Evolutionary conservation across 1,284 basidiomycete species (phyloP), one percentile per base, ranked within the genome.

Genomic region (Inonotus hispidus): DNA sequence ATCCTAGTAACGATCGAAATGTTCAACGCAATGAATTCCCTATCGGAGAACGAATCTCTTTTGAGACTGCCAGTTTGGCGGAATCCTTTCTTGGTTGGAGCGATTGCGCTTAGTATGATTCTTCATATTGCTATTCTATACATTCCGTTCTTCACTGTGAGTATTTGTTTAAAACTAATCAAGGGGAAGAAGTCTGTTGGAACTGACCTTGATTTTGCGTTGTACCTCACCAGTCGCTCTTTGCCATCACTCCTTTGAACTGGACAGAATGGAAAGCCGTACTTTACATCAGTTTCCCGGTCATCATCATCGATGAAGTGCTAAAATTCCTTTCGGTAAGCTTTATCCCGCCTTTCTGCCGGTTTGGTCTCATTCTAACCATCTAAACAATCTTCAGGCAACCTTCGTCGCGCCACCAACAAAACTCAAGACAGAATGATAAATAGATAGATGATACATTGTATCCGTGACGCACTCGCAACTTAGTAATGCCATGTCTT

Each of bases 1-100:
- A 96, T 97, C 68, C 81, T 97, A 58, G 95, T 97, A 56, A 90
- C 87, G 11, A 83, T 99, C 59, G 97, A 99, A 77, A 99, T 99
- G 97, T 95, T 98, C 79, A 99, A 99, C 77, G 96, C 96, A 21
- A 94, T 97, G 86, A 98, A 98, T 75, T 98, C 95, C 58, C 80
- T 99, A 39, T 95, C 92, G n/a, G 97, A 99, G 77, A 97, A 97
- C 72, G 96, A 98, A 77, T 93, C 90, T 65, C 75, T 99, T 65
- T 75, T 99, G 54, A 83, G 83, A 21, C 79, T 98, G 50, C 95
- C 96, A 1, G 75, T 97, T 16, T 97, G 95, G 94, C 89, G 88
- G 73, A 99, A 99, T 73, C 86, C 85, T 59, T 97, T 90, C 81
- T 84, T 99, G 23, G 91, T 95, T 54, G 91, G 73, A 19, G 92